These are phyloP conservation scores for Pseudogymnoascus sp. DNA, from an alignment of 2,329 filamentous ascomycete species.

Conservation along the genomic window DNA sequence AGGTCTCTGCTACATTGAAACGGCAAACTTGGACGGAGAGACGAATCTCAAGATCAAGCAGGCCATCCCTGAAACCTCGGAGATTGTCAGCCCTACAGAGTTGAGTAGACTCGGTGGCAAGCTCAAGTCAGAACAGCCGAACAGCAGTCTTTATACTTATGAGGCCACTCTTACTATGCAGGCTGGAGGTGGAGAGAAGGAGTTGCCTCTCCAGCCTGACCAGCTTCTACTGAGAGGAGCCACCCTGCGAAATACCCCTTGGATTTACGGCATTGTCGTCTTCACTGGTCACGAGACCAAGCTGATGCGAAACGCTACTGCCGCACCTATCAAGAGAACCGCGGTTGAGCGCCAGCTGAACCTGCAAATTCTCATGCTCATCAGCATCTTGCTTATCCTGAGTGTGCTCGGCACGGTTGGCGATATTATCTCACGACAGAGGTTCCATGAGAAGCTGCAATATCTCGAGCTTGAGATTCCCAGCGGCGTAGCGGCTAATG, in stretches of 20 bases:
- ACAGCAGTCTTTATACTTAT: constrained; percentile 97
- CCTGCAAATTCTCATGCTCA: constrained; percentile 81
- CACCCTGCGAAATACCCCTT: constrained; percentile 90
- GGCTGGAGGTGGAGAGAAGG: constrained; percentile 84
- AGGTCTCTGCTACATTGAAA: constrained; percentile 97
- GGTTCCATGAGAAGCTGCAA: constrained; percentile 50
- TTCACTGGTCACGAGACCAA: constrained; percentile 98
- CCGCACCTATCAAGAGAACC: constrained; percentile 93
- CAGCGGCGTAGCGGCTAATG: constrained; percentile 46
- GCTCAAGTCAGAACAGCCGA: constrained; percentile 90
- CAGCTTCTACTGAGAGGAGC: constrained; percentile 89
- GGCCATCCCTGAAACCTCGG: constrained; percentile 82
- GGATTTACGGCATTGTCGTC: constrained; percentile 92
- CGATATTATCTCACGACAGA: constrained; percentile 71
- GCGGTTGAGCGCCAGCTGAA: constrained; percentile 94
- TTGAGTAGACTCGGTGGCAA: constrained; percentile 78
- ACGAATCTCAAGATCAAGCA: constrained; percentile 99
- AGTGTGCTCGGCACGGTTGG: constrained; percentile 88
- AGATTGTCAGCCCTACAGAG: constrained; percentile 78
- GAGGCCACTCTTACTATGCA: constrained; percentile 92
- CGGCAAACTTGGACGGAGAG: constrained; percentile 93
- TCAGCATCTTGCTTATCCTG: constrained; percentile 72
- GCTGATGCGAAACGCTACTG: constrained; percentile 96
- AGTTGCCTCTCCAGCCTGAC: constrained; percentile 80
- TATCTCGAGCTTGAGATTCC: constrained; percentile 65